Percentiles rank a stretch among this genome's conserved stretches.
Evolutionary conservation across 345 rosid species (phyloP).

Genomic region (Sonneratia caseolaris): DNA sequence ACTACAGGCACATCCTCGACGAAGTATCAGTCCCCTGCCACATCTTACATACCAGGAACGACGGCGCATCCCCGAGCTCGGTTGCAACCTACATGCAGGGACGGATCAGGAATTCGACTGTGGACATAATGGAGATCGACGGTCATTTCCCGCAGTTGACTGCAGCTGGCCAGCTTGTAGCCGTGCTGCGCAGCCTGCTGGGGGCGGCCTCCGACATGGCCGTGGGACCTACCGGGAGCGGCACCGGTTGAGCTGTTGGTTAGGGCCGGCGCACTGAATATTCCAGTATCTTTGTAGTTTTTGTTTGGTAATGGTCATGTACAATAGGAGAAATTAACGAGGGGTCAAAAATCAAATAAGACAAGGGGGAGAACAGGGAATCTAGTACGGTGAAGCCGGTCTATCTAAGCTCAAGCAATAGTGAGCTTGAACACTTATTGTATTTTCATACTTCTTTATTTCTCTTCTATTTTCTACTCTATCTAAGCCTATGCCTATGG

Average conservation of each 20-base stretch:
- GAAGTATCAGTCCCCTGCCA: conserved; percentile 7
- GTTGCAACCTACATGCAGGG: conserved; percentile 10
- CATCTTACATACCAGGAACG: conserved; percentile 9
- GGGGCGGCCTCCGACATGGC: not conserved
- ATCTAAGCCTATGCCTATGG: too few relatives aligned
- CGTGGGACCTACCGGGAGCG: not conserved
- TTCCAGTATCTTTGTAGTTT: too few relatives aligned
- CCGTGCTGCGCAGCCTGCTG: conserved; percentile 1
- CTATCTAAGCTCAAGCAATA: too few relatives aligned
- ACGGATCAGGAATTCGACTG: conserved; percentile 2
- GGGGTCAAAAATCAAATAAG: too few relatives aligned
- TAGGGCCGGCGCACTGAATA: too few relatives aligned
- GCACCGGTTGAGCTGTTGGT: not conserved
- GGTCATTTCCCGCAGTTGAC: conserved; percentile 15
- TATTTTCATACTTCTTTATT: too few relatives aligned
- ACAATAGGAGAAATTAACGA: too few relatives aligned
- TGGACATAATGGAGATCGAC: conserved; percentile 4
- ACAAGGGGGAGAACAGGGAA: too few relatives aligned
- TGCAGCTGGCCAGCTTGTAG: not conserved
- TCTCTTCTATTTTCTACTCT: too few relatives aligned
- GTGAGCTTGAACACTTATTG: too few relatives aligned
- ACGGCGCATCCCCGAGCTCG: conserved; percentile 7
- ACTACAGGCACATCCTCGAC: conserved; percentile 11
- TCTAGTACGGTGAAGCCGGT: too few relatives aligned
- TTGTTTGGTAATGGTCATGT: too few relatives aligned